Evolutionary conservation across 805 yeast species (phyloP), one percentile per base, ranked within the genome.

Genomic region (Wickerhamomyces bisporus): DNA sequence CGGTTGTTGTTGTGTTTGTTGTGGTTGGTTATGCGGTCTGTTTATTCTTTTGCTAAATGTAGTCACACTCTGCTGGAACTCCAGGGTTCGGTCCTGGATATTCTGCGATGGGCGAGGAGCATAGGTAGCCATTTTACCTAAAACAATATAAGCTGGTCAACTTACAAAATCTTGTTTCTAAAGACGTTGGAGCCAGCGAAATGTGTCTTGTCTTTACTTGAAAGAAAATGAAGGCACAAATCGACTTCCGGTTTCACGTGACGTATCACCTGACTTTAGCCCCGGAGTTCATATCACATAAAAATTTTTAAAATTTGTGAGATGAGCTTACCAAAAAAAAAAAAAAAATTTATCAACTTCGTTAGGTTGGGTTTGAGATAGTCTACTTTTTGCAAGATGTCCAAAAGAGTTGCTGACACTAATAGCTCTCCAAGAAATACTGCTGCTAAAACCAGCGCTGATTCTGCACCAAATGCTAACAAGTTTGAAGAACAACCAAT

Each of bases 31-130:
- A 13, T 29, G 31, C 34, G 45, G 38, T 46, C 48, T 47, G 44
- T 75, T 70, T 50, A 75, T 69, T 38, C 77, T 74, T 50, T 77
- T 77, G 55, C 81, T 79, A 60, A 81, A 81, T 3, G 89, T 77
- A 32, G 78, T 64, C 23, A 91, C 96, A 56, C 96, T 87, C 55
- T 88, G 89, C 49, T 88, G 91, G 66, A 91, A 91, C 69, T 91
- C 98, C 44, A 77, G 71, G 8, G 98, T 91, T 49, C 98, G 71
- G 63, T 91, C 94, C 57, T 84, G 91, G 35, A 69, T 61, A 39
- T 61, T 54, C 52, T 50, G 37, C 13, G 40, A 17, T 8, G 39
- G 45, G 33, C 40, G 41, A 25, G 45, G 53, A 20, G 42, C 27
- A 29, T 49, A 49, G 31, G 34, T 35, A 4, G 26, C 20, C 38